phyloP scores from a whole-genome alignment of 345 rosid genomes.

The Durio zibethinus region DNA sequence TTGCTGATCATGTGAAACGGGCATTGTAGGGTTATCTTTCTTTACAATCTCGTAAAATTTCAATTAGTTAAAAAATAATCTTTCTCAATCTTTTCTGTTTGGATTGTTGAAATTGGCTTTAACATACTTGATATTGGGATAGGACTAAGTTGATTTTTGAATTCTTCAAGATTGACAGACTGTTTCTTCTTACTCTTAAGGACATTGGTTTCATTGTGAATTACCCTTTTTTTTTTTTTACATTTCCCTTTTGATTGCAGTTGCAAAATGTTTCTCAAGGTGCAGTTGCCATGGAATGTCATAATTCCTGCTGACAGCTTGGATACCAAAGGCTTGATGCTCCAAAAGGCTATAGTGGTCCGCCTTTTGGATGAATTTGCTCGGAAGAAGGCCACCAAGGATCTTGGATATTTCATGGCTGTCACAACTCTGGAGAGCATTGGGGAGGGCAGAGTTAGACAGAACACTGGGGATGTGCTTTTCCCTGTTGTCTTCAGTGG shows the following conservation, averaged over 20 bases:
- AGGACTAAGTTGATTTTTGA: background rate
- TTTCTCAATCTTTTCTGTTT: background rate
- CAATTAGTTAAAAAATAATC: no score
- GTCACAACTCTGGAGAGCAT: slow-evolving; percentile 51
- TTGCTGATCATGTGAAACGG: background rate
- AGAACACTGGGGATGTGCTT: slow-evolving; percentile 60
- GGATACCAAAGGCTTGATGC: slow-evolving; percentile 59
- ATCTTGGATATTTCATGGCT: slow-evolving; percentile 59
- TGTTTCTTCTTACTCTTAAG: background rate
- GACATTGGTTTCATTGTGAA: background rate
- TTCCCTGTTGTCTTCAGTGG: slow-evolving; percentile 68
- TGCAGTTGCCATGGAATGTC: slow-evolving; percentile 70
- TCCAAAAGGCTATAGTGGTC: slow-evolving; percentile 53
- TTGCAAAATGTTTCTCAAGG: slow-evolving; percentile 59
- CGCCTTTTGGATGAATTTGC: slow-evolving; percentile 59
- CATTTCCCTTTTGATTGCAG: slow-evolving; percentile 9
- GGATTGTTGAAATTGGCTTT: background rate
- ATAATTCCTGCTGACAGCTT: slow-evolving; percentile 57
- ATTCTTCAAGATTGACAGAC: background rate
- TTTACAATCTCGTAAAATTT: no score
- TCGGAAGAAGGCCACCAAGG: slow-evolving; percentile 55
- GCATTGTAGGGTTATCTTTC: background rate
- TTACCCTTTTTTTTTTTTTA: background rate
- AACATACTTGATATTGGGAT: background rate
- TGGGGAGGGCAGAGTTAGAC: slow-evolving; percentile 72